Conservation (phyloP, 768 basidiomycete genomes). For the Sporobolomyces pararoseus region DNA sequence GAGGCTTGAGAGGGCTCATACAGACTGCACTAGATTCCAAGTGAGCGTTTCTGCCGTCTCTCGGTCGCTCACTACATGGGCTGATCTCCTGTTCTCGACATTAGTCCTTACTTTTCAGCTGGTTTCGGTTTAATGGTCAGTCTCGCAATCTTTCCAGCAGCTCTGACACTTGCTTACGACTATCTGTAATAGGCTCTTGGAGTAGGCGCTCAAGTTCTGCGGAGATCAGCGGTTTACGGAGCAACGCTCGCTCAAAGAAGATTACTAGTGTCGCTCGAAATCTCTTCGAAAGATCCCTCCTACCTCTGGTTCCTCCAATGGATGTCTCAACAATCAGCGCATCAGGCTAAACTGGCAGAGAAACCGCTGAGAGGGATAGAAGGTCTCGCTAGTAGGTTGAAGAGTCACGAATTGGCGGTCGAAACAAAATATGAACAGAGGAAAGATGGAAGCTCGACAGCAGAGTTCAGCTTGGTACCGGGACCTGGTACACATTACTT, state of each 20-base stretch:
- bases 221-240: constrained; percentile 58
- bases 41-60: background rate
- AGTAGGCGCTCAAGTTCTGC: constrained; percentile 68
- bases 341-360: constrained; percentile 45
- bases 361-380: constrained; percentile 32
- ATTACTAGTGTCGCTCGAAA: constrained; percentile 89
- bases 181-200: constrained; percentile 68
- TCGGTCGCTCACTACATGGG: too few relatives aligned
- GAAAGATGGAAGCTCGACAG: constrained; percentile 85
- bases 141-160: background rate
- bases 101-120: constrained; percentile 93
- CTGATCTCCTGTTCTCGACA: background rate
- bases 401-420: constrained; percentile 89
- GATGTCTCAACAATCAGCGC: constrained; percentile 72
- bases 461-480: constrained; percentile 86
- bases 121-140: constrained; percentile 94
- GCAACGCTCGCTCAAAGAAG: constrained; percentile 75
- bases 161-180: background rate
- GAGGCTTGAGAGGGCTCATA: constrained; percentile 23
- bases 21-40: constrained; percentile 34
- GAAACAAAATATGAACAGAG: constrained; percentile 83
- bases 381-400: constrained; percentile 50
- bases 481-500: constrained; percentile 94
- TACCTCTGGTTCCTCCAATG: constrained; percentile 97
- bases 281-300: constrained; percentile 88